Evolutionary conservation across 306 rosid species (phyloP).

Genomic region (Cyclanthera cordifolia): DNA sequence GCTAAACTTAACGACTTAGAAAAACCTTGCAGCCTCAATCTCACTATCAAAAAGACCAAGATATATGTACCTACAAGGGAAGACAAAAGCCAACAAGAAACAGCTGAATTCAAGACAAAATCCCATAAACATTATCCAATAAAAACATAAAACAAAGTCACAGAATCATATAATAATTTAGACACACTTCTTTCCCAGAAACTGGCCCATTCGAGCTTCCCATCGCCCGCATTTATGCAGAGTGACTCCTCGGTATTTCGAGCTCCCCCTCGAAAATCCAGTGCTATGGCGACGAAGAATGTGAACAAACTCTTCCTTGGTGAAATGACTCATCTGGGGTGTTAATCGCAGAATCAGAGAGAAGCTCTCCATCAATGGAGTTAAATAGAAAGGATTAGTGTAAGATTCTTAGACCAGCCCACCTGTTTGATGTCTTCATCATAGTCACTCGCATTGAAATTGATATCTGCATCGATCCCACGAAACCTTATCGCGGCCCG

Average conservation of each 20-base stretch:
- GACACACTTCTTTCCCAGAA: slow-evolving; percentile 80
- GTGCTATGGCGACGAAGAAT: slow-evolving; percentile 85
- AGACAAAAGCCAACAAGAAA: slow-evolving; percentile 9
- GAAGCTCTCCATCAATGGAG: slow-evolving; percentile 5
- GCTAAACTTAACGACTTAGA: neutral
- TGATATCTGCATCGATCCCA: slow-evolving; percentile 84
- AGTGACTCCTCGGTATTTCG: slow-evolving; percentile 87
- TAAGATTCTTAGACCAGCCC: neutral
- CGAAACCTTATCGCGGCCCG: slow-evolving; percentile 95
- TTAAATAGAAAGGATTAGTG: neutral
- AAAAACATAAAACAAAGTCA: neutral
- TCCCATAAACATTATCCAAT: neutral
- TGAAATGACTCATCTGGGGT: slow-evolving; percentile 57
- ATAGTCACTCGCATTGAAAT: slow-evolving; percentile 65
- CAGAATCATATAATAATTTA: neutral
- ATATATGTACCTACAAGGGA: slow-evolving; percentile 64
- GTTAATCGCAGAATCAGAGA: slow-evolving; percentile 11
- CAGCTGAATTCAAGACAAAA: slow-evolving; percentile 16
- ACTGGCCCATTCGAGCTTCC: slow-evolving; percentile 99
- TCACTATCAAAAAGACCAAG: slow-evolving; percentile 93
- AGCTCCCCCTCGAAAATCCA: slow-evolving; percentile 88
- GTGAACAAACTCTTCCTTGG: slow-evolving; percentile 89
- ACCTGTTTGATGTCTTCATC: slow-evolving; percentile 90
- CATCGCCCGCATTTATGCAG: slow-evolving; percentile 94
- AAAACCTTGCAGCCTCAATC: slow-evolving; percentile 92